A percentile compares a stretch with the other conserved stretches of the same genome.
phyloP scores from a whole-genome alignment of 306 rosid genomes.

The Cucurbita ficifolia region DNA sequence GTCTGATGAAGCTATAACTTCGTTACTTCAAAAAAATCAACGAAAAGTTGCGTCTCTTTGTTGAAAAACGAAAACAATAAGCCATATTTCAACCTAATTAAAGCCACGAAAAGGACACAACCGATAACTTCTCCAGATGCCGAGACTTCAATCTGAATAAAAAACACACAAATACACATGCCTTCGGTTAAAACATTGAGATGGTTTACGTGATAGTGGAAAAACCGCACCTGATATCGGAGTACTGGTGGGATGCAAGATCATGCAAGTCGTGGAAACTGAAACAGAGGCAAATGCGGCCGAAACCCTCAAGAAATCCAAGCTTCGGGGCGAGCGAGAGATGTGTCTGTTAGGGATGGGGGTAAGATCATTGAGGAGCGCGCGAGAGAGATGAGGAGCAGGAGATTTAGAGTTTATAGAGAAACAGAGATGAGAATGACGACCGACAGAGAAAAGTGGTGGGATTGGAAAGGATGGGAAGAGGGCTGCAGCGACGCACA shows the following conservation, averaged over 20 bases:
- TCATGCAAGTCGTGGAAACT: neutral
- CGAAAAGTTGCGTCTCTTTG: neutral
- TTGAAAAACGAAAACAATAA: neutral
- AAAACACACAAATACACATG: neutral
- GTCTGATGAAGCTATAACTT: neutral
- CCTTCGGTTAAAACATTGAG: neutral
- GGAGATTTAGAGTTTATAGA: neutral
- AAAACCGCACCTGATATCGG: neutral
- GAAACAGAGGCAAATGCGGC: neutral
- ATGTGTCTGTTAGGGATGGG: neutral
- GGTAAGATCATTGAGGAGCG: neutral
- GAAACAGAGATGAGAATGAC: neutral
- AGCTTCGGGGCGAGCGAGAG: neutral
- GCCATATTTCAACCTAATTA: neutral
- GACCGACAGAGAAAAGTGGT: neutral
- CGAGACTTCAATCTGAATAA: neutral
- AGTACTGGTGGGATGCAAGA: neutral
- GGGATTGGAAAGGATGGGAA: neutral
- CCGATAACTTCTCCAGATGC: neutral
- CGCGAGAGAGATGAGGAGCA: neutral
- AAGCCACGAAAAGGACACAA: neutral
- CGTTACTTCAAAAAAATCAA: neutral
- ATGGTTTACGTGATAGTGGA: neutral
- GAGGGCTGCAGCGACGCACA: neutral
- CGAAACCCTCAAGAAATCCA: conserved; percentile 1